phyloP scores from a whole-genome alignment of 768 basidiomycete genomes.

The Calocera cornea region DNA sequence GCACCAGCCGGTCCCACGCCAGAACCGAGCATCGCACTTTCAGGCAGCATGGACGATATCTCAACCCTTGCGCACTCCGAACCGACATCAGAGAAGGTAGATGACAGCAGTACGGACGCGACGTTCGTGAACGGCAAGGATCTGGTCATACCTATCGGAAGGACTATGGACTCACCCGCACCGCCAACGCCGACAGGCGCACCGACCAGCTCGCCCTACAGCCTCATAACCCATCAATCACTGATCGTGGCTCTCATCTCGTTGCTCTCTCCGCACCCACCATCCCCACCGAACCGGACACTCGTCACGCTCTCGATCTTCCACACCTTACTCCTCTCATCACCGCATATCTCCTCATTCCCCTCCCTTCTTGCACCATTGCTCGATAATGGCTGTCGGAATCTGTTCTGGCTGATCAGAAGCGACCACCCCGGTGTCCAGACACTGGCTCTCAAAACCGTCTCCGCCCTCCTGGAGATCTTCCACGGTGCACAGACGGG shows the following conservation, averaged over 20 bases:
- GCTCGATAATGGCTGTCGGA: slow-evolving; percentile 85
- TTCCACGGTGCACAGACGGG: not conserved
- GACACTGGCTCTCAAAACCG: slow-evolving; percentile 66
- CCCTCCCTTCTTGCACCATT: slow-evolving; percentile 65
- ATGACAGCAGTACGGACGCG: not conserved
- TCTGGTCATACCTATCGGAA: not conserved
- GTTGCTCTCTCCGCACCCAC: slow-evolving; percentile 75
- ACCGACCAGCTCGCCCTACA: slow-evolving; percentile 40
- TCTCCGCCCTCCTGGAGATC: slow-evolving; percentile 54
- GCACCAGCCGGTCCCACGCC: not conserved
- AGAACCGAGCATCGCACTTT: not conserved
- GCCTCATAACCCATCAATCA: slow-evolving; percentile 83
- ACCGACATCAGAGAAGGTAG: not conserved
- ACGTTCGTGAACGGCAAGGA: not conserved
- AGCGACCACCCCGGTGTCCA: slow-evolving; percentile 75
- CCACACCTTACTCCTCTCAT: slow-evolving; percentile 45
- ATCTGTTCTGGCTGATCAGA: slow-evolving; percentile 89
- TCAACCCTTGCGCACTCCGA: not conserved
- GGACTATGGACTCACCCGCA: not conserved
- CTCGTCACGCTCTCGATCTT: slow-evolving; percentile 76
- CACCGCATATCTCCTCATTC: slow-evolving; percentile 58
- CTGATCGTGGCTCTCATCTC: slow-evolving; percentile 88
- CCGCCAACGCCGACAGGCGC: not conserved
- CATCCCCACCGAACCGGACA: slow-evolving; percentile 91
- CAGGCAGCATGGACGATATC: slow-evolving; percentile 1